Percentiles rank a stretch among this genome's conserved stretches.
Conservation (phyloP, 352 stramenopile species). For the Globisporangium abappressorium region DNA sequence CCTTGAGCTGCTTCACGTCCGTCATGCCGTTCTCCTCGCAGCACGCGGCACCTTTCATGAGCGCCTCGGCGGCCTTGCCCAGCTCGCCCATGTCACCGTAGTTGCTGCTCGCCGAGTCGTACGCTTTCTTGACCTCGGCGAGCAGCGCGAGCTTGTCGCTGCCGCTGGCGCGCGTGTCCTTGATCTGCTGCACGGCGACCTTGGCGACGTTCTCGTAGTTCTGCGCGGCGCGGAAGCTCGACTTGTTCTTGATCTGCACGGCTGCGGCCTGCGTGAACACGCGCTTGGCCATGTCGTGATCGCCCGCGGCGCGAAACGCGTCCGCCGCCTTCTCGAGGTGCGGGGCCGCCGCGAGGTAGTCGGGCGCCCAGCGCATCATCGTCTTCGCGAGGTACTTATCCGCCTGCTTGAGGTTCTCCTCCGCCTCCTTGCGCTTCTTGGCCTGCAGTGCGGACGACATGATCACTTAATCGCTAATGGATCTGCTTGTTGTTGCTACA, state of each 20-base stretch:
- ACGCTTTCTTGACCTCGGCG: slow-evolving; percentile 49
- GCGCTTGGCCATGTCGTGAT: slow-evolving; percentile 59
- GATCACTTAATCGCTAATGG: background rate
- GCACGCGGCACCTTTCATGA: slow-evolving; percentile 57
- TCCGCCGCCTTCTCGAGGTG: slow-evolving; percentile 74
- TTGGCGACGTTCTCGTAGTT: slow-evolving; percentile 79
- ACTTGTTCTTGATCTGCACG: slow-evolving; percentile 72
- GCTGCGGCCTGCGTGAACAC: slow-evolving; percentile 54
- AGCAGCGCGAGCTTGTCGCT: slow-evolving; percentile 30
- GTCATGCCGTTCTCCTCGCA: slow-evolving; percentile 37
- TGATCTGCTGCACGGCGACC: slow-evolving; percentile 63
- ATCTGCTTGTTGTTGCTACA: background rate
- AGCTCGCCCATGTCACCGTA: slow-evolving; percentile 85
- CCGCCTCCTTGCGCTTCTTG: slow-evolving; percentile 50
- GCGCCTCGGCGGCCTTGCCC: slow-evolving; percentile 73
- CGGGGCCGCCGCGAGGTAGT: slow-evolving; percentile 70
- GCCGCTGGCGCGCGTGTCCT: slow-evolving; percentile 39
- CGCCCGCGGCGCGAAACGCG: slow-evolving; percentile 57
- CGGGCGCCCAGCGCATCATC: slow-evolving; percentile 69
- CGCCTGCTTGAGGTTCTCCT: slow-evolving; percentile 47
- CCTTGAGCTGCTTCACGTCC: slow-evolving; percentile 44
- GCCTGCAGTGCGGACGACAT: slow-evolving; percentile 32
- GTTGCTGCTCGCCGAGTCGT: slow-evolving; percentile 55
- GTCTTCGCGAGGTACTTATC: slow-evolving; percentile 50
- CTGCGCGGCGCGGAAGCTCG: slow-evolving; percentile 68